phyloP scores from a whole-genome alignment of 441 rosid species.

The Macaranga tanarius region DNA sequence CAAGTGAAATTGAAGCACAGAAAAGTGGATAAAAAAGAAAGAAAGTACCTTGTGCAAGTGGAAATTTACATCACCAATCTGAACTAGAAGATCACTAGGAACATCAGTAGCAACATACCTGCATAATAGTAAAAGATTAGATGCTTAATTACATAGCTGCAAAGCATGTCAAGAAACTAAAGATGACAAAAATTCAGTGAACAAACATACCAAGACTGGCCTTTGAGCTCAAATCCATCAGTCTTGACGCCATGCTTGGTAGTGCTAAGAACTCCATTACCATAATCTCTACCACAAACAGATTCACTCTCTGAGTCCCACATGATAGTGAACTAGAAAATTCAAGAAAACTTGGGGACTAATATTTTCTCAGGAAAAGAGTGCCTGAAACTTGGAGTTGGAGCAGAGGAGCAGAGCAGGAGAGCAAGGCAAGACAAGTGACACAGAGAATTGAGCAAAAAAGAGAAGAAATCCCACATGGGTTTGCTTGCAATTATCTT shows the following conservation, averaged over 20 bases:
- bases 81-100: slow-evolving; percentile 81
- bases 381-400: slow-evolving; percentile 15
- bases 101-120: slow-evolving; percentile 94
- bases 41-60: slow-evolving; percentile 82
- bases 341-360: slow-evolving; percentile 13
- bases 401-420: slow-evolving; percentile 27
- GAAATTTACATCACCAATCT: slow-evolving; percentile 68
- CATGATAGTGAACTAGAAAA: slow-evolving; percentile 47
- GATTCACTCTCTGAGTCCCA: slow-evolving; percentile 90
- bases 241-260: slow-evolving; percentile 66
- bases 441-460: slow-evolving; percentile 30
- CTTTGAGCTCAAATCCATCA: slow-evolving; percentile 86
- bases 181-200: background rate
- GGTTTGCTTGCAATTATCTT: slow-evolving; percentile 56
- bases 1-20: slow-evolving; percentile 10
- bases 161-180: background rate
- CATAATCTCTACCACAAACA: slow-evolving; percentile 66
- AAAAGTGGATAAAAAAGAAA: background rate
- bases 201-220: slow-evolving; percentile 71
- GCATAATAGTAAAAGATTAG: slow-evolving; percentile 12
- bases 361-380: slow-evolving; percentile 8
- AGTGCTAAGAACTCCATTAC: slow-evolving; percentile 68
- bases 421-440: slow-evolving; percentile 24
- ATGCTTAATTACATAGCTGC: background rate
- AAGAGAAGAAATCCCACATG: slow-evolving; percentile 62